Percentiles rank a stretch among this genome's conserved stretches.
These are phyloP conservation scores for Jimgerdemannia flammicorona DNA, from an alignment of 192 early-diverging fungal genomes.

Conservation along the genomic window DNA sequence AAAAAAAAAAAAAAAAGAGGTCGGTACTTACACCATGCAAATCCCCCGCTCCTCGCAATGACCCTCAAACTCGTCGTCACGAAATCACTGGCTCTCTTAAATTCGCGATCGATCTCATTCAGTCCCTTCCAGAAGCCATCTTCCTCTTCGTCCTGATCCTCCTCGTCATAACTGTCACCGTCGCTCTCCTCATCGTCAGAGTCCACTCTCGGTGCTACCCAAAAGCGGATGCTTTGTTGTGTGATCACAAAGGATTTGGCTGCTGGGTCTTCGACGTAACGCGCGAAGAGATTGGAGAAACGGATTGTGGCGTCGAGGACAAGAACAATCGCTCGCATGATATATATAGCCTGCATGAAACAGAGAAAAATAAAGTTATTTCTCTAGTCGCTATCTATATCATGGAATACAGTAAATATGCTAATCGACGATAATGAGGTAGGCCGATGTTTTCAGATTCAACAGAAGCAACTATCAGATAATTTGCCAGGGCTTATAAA, in stretches of 20 bases:
- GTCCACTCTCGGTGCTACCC: neutral
- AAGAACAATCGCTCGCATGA: conserved; percentile 19
- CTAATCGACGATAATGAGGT: too few relatives aligned
- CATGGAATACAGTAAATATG: too few relatives aligned
- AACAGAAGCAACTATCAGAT: too few relatives aligned
- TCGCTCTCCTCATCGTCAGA: neutral
- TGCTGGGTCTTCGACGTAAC: conserved; percentile 1
- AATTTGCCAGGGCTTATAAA: too few relatives aligned
- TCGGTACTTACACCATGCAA: conserved; percentile 24
- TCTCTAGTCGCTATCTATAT: too few relatives aligned
- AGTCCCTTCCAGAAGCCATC: neutral
- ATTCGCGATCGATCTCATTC: conserved; percentile 16
- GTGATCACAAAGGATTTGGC: neutral
- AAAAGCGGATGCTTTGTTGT: neutral
- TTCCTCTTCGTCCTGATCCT: neutral
- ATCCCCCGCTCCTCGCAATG: conserved; percentile 14
- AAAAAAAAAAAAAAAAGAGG: too few relatives aligned
- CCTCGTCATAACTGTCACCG: neutral
- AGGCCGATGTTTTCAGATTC: too few relatives aligned
- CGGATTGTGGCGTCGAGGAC: conserved; percentile 19
- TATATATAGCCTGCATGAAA: conserved; percentile 1
- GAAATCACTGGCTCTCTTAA: conserved; percentile 20
- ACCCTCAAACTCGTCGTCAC: conserved; percentile 33
- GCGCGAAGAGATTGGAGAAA: conserved; percentile 8
- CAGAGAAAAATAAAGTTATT: neutral